phyloP scores from a whole-genome alignment of 2,329 filamentous ascomycete species.

The Aspergillus hortae region DNA sequence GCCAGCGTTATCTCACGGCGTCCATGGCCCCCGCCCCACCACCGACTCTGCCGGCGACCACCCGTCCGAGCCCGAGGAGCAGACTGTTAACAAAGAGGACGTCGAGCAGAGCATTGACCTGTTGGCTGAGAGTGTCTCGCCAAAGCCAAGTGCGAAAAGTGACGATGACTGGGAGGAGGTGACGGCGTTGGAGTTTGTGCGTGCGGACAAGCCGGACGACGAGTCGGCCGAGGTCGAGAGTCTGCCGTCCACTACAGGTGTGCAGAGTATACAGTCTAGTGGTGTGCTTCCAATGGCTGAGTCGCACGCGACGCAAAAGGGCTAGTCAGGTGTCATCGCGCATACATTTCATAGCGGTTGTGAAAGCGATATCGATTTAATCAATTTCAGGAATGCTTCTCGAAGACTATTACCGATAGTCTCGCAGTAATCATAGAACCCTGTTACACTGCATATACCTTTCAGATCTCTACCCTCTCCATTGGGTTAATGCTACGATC shows the following conservation, averaged over 20 bases:
- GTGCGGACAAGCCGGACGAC: slow-evolving; percentile 27
- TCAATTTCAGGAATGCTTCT: too few species aligned
- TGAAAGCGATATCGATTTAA: too few species aligned
- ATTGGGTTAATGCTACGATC: too few species aligned
- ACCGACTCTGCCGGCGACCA: slow-evolving; percentile 43
- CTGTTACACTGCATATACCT: too few species aligned
- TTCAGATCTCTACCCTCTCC: too few species aligned
- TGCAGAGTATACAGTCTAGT: slow-evolving; percentile 35
- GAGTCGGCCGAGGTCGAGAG: slow-evolving; percentile 32
- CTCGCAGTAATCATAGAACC: too few species aligned
- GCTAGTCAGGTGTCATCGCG: not conserved
- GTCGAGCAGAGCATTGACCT: slow-evolving; percentile 2
- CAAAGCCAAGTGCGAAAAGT: slow-evolving; percentile 13
- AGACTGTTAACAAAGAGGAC: slow-evolving; percentile 33
- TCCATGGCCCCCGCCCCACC: slow-evolving; percentile 34
- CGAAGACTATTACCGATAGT: too few species aligned
- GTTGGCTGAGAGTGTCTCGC: slow-evolving; percentile 4
- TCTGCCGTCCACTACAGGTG: slow-evolving; percentile 27
- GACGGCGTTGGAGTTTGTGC: slow-evolving; percentile 23
- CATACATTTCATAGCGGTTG: too few species aligned
- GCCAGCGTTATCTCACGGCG: slow-evolving; percentile 24
- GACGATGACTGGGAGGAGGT: slow-evolving; percentile 40
- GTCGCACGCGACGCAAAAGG: slow-evolving; percentile 17
- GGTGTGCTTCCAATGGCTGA: slow-evolving; percentile 25
- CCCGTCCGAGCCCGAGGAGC: slow-evolving; percentile 47